Percentiles rank a stretch among this genome's conserved stretches.
phyloP scores from a whole-genome alignment of 2,329 filamentous ascomycete genomes.

The Aureobasidium sp. region DNA sequence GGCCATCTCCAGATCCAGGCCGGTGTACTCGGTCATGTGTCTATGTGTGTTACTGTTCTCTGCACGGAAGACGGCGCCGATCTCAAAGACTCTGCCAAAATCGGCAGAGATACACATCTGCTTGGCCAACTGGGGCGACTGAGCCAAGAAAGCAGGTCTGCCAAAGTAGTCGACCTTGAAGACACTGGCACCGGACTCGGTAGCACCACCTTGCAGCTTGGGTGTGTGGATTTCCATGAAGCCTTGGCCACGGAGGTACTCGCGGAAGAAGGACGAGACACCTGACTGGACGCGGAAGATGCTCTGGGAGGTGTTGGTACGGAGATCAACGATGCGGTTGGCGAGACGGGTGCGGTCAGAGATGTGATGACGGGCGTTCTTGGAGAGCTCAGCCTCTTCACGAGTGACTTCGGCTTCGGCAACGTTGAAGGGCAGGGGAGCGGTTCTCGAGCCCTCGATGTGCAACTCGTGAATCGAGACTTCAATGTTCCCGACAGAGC shows the following conservation, averaged over 20 bases:
- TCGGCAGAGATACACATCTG: conserved; percentile 89
- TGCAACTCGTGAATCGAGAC: conserved; percentile 60
- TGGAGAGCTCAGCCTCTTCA: conserved; percentile 49
- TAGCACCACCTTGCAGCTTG: conserved; percentile 82
- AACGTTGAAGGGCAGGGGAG: conserved; percentile 59
- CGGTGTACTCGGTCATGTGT: conserved; percentile 90
- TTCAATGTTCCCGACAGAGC: conserved; percentile 68
- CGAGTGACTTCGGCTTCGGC: conserved; percentile 59
- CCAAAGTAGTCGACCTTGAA: conserved; percentile 91
- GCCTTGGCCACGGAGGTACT: conserved; percentile 61
- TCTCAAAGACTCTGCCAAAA: conserved; percentile 82
- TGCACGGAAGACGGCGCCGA: conserved; percentile 83
- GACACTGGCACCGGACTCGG: conserved; percentile 83
- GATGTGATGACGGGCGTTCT: conserved; percentile 51
- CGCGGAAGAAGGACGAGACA: conserved; percentile 71
- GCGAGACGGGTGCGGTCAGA: conserved; percentile 62
- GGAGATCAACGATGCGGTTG: conserved; percentile 74
- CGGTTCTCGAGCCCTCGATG: conserved; percentile 52
- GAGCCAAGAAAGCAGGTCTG: conserved; percentile 76
- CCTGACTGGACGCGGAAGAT: conserved; percentile 82
- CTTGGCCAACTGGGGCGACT: conserved; percentile 86
- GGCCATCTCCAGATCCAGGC: conserved; percentile 86
- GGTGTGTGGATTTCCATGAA: conserved; percentile 94
- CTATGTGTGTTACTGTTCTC: conserved; percentile 95
- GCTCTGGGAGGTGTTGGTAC: conserved; percentile 77